Base-by-base conservation (phyloP, 345 rosid species). In the Hypericum perforatum region DNA sequence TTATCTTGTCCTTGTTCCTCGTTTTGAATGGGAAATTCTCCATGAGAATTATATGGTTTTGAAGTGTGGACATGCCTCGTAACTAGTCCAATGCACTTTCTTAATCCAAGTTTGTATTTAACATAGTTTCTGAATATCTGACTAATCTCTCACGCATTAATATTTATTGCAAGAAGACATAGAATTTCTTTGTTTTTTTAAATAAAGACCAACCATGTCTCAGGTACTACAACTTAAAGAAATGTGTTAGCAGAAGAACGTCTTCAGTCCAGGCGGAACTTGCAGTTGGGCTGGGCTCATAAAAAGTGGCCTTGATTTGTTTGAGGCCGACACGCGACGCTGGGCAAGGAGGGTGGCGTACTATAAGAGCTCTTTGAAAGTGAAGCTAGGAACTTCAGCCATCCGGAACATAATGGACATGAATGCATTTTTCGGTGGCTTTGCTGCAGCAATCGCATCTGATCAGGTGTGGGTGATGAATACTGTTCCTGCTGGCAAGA, bases 401-500 rank as follows among this genome's bases (percentile, higher is more conserved):
- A 59, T 75, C 41, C 83, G 95, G 67, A 92, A 92, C 55, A 63
- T 83, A 59, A 83, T 92, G 94, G 98, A 92, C 63, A 89, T 92
- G 98, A 89, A 85, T 59, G 89, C 98, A 11, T 72, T 88, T 72
- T 82, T 92, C 11, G 98, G 98, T 47, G 88, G 97, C 56, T 88
- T 92, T 77, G 94, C 97, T 0, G 94, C 97, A 53, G 84, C 97
- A 43, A 74, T 89, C 48, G 42, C 59, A 54, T 78, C 89, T 56
- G 91, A 88, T 60, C 81, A 88, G 60, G 82, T 85, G 49, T 92
- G 99, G 97, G 94, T 86, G 64, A 84, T 89, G 97, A 92, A 89
- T 78, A 91, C 80, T 45, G 78, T 89, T 66, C 94, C 99, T 60
- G 77, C 91, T 74, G 71, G 74, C 57, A 86, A 84, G 70, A 82